Evolutionary conservation across 305 asterid species (phyloP).

Genomic region (Coffea humblotiana): DNA sequence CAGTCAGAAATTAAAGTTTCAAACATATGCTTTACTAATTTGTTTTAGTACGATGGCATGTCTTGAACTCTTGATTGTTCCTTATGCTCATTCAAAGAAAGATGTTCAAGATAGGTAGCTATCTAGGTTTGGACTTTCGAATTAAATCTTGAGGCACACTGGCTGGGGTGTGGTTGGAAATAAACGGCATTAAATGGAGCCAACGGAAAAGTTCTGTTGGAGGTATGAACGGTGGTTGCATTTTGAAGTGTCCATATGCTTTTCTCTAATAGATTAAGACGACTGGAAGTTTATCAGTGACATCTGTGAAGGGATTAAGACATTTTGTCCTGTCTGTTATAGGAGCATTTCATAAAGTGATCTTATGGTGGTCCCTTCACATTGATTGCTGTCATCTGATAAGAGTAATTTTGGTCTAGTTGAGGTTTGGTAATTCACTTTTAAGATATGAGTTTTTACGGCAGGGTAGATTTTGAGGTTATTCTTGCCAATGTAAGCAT

Average conservation of each 20-base stretch:
- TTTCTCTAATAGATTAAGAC: not conserved
- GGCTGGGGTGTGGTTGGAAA: not conserved
- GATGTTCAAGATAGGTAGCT: not conserved
- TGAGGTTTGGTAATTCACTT: not conserved
- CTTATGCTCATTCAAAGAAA: not conserved
- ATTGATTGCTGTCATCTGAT: not conserved
- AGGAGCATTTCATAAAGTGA: not conserved
- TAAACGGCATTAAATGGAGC: not conserved
- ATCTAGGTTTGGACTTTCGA: not conserved
- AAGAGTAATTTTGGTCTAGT: not conserved
- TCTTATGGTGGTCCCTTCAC: not conserved
- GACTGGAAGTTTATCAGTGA: not conserved
- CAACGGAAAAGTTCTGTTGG: not conserved
- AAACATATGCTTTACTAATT: not conserved
- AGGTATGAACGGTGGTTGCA: not conserved
- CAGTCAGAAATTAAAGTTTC: not conserved
- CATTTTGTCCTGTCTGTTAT: not conserved
- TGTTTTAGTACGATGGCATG: not conserved
- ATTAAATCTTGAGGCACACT: not conserved
- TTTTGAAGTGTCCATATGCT: not conserved
- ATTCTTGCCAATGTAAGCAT: not conserved
- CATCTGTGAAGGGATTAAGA: not conserved
- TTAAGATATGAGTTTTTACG: not conserved
- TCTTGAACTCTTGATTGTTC: not conserved
- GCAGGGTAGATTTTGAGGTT: not conserved